Percentiles rank a stretch among this genome's conserved stretches.
phyloP scores from a whole-genome alignment of 495 filamentous ascomycete species.

The Podospora tetraspora region DNA sequence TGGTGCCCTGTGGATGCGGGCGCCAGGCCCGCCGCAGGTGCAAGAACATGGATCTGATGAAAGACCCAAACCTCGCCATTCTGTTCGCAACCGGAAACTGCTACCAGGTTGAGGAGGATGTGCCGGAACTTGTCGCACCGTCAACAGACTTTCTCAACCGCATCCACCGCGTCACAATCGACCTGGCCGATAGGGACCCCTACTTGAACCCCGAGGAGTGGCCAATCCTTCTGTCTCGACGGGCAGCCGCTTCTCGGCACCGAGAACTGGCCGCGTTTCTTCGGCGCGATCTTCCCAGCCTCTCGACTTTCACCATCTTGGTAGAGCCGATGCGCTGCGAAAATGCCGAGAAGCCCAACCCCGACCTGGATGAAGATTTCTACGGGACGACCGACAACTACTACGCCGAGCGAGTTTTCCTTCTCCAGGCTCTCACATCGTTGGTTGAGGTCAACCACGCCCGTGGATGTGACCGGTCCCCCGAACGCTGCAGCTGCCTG shows the following conservation, averaged over 20 bases:
- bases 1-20: too few species aligned
- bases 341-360: too few species aligned
- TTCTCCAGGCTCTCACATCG: neutral
- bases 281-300: neutral
- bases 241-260: neutral
- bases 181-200: too few species aligned
- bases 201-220: too few species aligned
- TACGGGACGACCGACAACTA: neutral
- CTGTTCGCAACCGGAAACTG: neutral
- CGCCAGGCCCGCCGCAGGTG: neutral
- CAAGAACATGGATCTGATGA: neutral
- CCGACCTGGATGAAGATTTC: too few species aligned
- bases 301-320: neutral
- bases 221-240: too few species aligned
- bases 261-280: neutral
- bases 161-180: neutral
- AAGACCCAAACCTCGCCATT: neutral
- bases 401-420: neutral
- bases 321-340: neutral
- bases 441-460: neutral
- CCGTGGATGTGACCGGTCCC: neutral
- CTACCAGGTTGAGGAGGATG: neutral
- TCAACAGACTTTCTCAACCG: neutral
- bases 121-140: neutral
- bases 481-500: neutral